Base-by-base conservation (phyloP, 2,329 filamentous ascomycete genomes). In the Lecanicillium sp. region DNA sequence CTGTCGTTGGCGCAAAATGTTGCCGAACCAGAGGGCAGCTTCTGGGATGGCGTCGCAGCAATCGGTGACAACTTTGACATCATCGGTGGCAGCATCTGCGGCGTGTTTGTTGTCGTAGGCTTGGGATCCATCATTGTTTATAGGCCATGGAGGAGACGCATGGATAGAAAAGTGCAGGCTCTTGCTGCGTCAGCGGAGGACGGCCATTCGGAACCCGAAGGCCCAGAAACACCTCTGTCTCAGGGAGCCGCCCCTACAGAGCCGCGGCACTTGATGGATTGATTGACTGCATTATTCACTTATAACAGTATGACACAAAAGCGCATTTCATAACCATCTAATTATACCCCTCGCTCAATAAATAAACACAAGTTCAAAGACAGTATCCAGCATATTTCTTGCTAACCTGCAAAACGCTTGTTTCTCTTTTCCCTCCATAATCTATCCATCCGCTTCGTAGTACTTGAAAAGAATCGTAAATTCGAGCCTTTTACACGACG, bases 81-180 rank as follows among this genome's bases (percentile, higher is more conserved):
- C 44, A 81, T 95, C 33, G 88, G 89, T 9, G 92, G 86, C 2
- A 75, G 74, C 13, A 95, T 98, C 25, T 95, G 89, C 47, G 88
- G 81, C 0, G 69, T 86, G 0, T 97, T 97, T 50, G 62, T 95
- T 0, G 58, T 94, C 0, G 81, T 87, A 33, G 90, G 88, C 0
- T 58, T 77, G 2, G 68, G 84, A 0, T 87, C 86, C 7, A 74
- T 94, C 0, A 12, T 90, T 1, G 56, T 84, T 1, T 96, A 96
- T 56, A 75, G 73, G 47, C 86, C 86, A 0, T 96, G 90, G 89
- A 73, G 87, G 19, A 57, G 63, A 31, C 59, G 64, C 8, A 60
- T 72, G 29, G 60, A 62, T 8, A 19, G 35, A 11, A 35, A 33
- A n/a, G 19, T 20, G 4, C 33, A 32, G 17, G 39, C 19, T 9